Evolutionary conservation across 306 rosid genomes (phyloP).

Genomic region (Citrullus amarus): DNA sequence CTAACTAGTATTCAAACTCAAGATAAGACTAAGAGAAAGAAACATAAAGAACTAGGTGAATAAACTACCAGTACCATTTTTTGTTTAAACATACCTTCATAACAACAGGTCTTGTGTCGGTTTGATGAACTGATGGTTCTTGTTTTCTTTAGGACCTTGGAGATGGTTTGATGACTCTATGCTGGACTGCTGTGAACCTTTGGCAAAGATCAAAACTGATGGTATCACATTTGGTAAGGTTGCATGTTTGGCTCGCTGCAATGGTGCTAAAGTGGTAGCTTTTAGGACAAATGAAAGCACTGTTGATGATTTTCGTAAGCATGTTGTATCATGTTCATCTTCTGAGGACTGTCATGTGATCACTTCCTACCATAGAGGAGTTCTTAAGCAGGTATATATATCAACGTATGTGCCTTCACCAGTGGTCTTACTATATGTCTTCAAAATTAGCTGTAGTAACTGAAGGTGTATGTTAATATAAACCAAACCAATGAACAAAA

Average conservation of each 20-base stretch:
- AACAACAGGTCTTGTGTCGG: neutral
- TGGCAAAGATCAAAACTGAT: slow-evolving; percentile 43
- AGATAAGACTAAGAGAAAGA: neutral
- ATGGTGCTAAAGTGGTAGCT: slow-evolving; percentile 66
- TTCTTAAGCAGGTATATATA: slow-evolving; percentile 57
- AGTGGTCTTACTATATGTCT: neutral
- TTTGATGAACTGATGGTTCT: neutral
- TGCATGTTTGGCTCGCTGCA: slow-evolving; percentile 82
- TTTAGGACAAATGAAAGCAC: slow-evolving; percentile 44
- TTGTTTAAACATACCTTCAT: neutral
- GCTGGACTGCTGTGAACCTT: slow-evolving; percentile 90
- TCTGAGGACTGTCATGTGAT: slow-evolving; percentile 54
- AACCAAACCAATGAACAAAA: neutral
- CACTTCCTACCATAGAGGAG: slow-evolving; percentile 55
- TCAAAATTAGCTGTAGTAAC: neutral
- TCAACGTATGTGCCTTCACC: neutral
- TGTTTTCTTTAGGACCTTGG: slow-evolving; percentile 62
- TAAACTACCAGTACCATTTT: neutral
- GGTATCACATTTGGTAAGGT: slow-evolving; percentile 91
- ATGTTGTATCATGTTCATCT: slow-evolving; percentile 36
- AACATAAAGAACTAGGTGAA: neutral
- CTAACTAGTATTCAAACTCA: neutral
- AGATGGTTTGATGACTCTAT: slow-evolving; percentile 95
- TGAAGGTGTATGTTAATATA: neutral
- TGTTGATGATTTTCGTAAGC: slow-evolving; percentile 44